Evolutionary conservation across 2,329 filamentous ascomycete genomes (phyloP).

Genomic region (Cladophialophora bantiana): DNA sequence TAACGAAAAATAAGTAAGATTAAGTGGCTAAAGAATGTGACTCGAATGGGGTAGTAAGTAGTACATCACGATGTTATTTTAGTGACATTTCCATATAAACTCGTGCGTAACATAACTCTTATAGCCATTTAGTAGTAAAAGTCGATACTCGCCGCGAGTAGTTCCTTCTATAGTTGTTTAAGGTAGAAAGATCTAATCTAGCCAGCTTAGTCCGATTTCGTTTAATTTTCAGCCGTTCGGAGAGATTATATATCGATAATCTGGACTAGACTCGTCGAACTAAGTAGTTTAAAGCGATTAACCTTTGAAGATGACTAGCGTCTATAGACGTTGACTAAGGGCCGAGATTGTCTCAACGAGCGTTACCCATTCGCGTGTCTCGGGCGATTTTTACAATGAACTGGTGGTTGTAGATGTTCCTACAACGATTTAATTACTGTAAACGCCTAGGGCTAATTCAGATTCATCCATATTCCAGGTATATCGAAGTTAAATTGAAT

Average conservation of each 20-base stretch:
- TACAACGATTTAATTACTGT: conserved; percentile 26
- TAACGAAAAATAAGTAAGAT: conserved; percentile 34
- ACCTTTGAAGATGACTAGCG: conserved; percentile 40
- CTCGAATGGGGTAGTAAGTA: conserved; percentile 41
- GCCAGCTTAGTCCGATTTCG: no score
- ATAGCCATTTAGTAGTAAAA: conserved; percentile 37
- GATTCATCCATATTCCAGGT: conserved; percentile 38
- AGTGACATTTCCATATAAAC: conserved; percentile 37
- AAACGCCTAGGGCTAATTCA: conserved; percentile 27
- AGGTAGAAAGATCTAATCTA: no score
- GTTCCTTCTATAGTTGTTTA: no score
- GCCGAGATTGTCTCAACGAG: conserved; percentile 39
- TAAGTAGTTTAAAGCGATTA: conserved; percentile 33
- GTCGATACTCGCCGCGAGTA: no score
- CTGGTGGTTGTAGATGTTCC: conserved; percentile 9
- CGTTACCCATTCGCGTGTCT: conserved; percentile 34
- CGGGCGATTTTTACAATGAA: conserved; percentile 25
- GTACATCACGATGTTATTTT: conserved; percentile 35
- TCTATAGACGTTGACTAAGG: conserved; percentile 10
- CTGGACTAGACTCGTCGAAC: no score
- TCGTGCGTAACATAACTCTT: conserved; percentile 33
- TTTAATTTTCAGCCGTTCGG: no score
- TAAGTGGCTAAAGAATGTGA: conserved; percentile 37
- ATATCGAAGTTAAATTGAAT: conserved; percentile 34
- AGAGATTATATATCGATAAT: no score